Percentiles rank a stretch among this genome's conserved stretches.
These are phyloP conservation scores for Peziza echinospora DNA, from an alignment of 495 filamentous ascomycete species.

Conservation along the genomic window DNA sequence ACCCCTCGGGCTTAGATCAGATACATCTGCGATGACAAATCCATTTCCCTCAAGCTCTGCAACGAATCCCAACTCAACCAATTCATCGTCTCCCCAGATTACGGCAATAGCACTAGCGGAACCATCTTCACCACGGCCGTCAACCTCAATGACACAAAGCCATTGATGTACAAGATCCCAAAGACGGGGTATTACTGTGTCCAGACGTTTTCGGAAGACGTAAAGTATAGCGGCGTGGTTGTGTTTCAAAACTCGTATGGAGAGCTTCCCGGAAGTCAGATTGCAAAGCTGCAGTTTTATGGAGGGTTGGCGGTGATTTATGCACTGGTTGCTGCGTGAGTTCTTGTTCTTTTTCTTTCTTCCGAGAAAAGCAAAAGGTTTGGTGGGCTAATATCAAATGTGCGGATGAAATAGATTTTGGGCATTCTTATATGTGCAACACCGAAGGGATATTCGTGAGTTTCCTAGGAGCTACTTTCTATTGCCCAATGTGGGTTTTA, in stretches of 20 bases:
- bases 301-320: slow-evolving; percentile 87
- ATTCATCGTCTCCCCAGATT: slow-evolving; percentile 60
- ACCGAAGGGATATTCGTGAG: slow-evolving; percentile 75
- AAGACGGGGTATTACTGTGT: slow-evolving; percentile 96
- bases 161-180: slow-evolving; percentile 59
- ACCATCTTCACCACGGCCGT: slow-evolving; percentile 58
- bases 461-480: too few relatives aligned
- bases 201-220: slow-evolving; percentile 41
- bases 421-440: slow-evolving; percentile 89
- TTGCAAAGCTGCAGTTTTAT: slow-evolving; percentile 94
- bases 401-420: slow-evolving; percentile 38
- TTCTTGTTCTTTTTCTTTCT: too few relatives aligned
- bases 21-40: slow-evolving; percentile 52
- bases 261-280: slow-evolving; percentile 84
- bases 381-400: too few relatives aligned
- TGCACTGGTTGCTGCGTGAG: slow-evolving; percentile 43
- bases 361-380: too few relatives aligned
- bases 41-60: slow-evolving; percentile 47
- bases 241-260: slow-evolving; percentile 92
- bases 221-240: slow-evolving; percentile 54
- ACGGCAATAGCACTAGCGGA: slow-evolving; percentile 41
- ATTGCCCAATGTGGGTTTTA: too few relatives aligned
- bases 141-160: slow-evolving; percentile 50
- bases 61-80: slow-evolving; percentile 52
- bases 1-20: slow-evolving; percentile 28